Percentiles rank a stretch among this genome's conserved stretches.
Evolutionary conservation across 78 protist species (phyloP).

Genomic region (Chrysochromulina tobinii): DNA sequence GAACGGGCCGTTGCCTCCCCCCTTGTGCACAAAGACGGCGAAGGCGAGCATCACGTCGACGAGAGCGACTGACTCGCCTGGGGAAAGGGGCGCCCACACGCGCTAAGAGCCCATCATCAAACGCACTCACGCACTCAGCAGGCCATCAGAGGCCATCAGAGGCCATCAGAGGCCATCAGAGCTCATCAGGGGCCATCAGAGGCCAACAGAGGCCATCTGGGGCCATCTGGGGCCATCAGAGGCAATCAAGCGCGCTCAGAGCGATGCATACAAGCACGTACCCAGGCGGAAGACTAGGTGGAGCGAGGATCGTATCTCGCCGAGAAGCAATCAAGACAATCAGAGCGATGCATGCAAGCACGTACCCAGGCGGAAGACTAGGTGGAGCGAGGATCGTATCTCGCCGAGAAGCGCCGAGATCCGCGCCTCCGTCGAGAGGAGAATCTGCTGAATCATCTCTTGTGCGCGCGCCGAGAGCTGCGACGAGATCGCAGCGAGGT

Average conservation of each 20-base stretch:
- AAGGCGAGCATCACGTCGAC: slow-evolving; percentile 40
- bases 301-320: neutral
- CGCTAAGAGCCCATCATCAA: too few relatives aligned
- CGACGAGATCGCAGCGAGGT: neutral
- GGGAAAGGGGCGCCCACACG: too few relatives aligned
- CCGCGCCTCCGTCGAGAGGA: neutral
- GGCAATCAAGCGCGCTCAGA: too few relatives aligned
- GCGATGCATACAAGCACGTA: too few relatives aligned
- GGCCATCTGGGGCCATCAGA: too few relatives aligned
- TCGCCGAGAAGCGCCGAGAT: neutral
- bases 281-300: neutral
- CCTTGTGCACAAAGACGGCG: neutral
- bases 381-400: neutral
- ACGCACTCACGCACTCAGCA: too few relatives aligned
- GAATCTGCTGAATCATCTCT: slow-evolving; percentile 12
- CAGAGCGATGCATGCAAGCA: too few relatives aligned
- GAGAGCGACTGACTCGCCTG: slow-evolving; percentile 27
- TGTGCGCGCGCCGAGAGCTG: neutral
- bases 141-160: too few relatives aligned
- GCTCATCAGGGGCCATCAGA: too few relatives aligned
- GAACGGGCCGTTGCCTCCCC: too few relatives aligned
- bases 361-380: neutral
- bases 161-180: too few relatives aligned
- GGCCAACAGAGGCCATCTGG: too few relatives aligned
- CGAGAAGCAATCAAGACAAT: neutral